Base-by-base conservation (phyloP, 2,329 filamentous ascomycete genomes). In the Calcarisporium arbuscula region DNA sequence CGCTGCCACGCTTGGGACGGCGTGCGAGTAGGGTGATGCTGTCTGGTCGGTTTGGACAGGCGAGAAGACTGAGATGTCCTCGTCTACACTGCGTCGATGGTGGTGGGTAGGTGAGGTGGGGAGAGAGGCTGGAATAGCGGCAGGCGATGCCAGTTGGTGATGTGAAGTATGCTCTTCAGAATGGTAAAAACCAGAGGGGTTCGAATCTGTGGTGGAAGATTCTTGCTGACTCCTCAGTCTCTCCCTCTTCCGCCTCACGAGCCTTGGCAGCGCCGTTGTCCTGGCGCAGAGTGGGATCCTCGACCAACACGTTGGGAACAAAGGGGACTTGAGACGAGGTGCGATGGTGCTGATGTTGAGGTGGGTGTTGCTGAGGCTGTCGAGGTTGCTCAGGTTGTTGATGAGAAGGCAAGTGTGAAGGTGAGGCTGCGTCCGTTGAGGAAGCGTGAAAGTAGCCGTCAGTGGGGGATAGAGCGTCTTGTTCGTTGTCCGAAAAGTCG, bases 371-470 rank as follows among this genome's bases (percentile, higher is more conserved):
- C 44, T 10, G 34, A 40, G 32, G 38, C 45, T 15, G 9, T 27
- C n/a, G 26, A 34, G n/a, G n/a, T 38, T 51, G 43, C 38, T 37
- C 45, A 41, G 39, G 41, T 29, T 38, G 28, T 15, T 40, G 42
- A 16, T 39, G 42, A 10, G 35, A 37, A 18, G 34, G 42, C 8
- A 40, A 39, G 14, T 46, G 50, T 39, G 53, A 47, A 38, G 47
- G 43, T 10, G 34, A 40, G 32, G 38, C 45, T 15, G 9, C 30
- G n/a, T 30, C 38, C 32, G 41, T 41, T 36, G 56, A 59, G 19
- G 61, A 62, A 50, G 58, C 55, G 46, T 60, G 58, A 49, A 73
- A 73, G 60, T 70, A 71, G 22, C 68, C 69, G 40, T 74, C 66
- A n/a, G 67, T 63, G 25, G 69, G 69, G 19, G 68, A 72, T 36